These are phyloP conservation scores for Akanthomyces dipterigenus DNA, from an alignment of 2,329 filamentous ascomycete genomes.

Conservation along the genomic window DNA sequence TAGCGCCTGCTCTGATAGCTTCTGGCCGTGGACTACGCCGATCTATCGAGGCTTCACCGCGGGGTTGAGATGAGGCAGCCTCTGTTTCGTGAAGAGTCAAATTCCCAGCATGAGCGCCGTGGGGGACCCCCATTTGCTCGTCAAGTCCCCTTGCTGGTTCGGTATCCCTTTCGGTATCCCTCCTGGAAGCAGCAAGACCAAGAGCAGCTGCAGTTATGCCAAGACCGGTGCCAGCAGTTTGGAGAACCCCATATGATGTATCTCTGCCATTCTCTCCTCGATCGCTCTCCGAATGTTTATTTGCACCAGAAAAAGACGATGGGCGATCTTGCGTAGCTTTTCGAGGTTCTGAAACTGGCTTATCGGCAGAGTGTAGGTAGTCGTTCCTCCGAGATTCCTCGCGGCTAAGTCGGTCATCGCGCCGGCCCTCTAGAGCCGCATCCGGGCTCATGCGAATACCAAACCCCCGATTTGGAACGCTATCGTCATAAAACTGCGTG, in stretches of 20 bases:
- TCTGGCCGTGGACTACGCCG: not conserved
- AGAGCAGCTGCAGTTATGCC: slow-evolving; percentile 44
- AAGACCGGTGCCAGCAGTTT: slow-evolving; percentile 42
- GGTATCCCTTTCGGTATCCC: slow-evolving; percentile 33
- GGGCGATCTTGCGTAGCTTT: not conserved
- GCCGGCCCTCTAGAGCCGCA: slow-evolving; percentile 33
- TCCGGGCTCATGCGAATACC: slow-evolving; percentile 40
- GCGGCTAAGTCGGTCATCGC: slow-evolving; percentile 35
- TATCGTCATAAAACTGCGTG: slow-evolving; percentile 39
- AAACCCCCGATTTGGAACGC: slow-evolving; percentile 41
- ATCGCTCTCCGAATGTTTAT: not conserved
- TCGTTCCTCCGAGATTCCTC: slow-evolving; percentile 24
- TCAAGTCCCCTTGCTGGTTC: slow-evolving; percentile 11
- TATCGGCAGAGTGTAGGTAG: not conserved
- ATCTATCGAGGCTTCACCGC: not conserved
- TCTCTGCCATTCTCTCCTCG: not conserved
- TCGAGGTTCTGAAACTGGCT: slow-evolving; percentile 19
- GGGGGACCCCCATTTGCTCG: not conserved
- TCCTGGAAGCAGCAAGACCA: slow-evolving; percentile 27
- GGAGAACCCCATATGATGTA: slow-evolving; percentile 22
- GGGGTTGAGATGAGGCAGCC: not conserved
- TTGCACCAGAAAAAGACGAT: not conserved
- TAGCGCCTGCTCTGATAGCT: not conserved
- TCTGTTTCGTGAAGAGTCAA: not conserved
- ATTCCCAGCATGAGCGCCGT: not conserved